Base-by-base conservation (phyloP, 169 alveolate species). In the Babesia sp. region DNA sequence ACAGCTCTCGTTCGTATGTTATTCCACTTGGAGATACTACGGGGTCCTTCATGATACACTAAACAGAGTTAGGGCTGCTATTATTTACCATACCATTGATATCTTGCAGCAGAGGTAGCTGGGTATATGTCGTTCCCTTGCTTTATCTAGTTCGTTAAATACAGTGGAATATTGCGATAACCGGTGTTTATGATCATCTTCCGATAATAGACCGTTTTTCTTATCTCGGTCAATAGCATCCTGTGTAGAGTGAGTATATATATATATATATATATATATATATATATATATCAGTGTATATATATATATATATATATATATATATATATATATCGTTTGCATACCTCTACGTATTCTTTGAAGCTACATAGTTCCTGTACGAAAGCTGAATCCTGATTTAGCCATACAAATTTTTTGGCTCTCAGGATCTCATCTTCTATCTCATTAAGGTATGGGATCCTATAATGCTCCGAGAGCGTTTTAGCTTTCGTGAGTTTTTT, bases 11-110 rank as follows among this genome's bases (percentile, higher is more conserved):
- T 63, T 91, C 95, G 72, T 91, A 91, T 0, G 95, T 91, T 72
- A 87, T 77, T 31, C 95, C 95, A 71, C 95, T 91, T 33, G 94
- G 91, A 5, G 95, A 74, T 14, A 91, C 79, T 9, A 91, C 95
- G 5, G 95, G 95, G 45, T 91, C 95, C 59, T 84, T 88, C 95
- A 91, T 91, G 60, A 91, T 39, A 31, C 93, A 88, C 95, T 87
- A 75, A 41, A 48, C 41, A 7, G 28, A 18, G 7, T 39, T 33
- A 29, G 0, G 18, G 22, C 5, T 6, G 7, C 26, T 24, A 3
- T 50, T 14, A 7, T 6, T 0, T 34, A 46, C 56, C 39, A 8
- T n/a, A 87, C 93, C 93, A 91, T 91, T n/a, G 95, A 91, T 11
- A 91, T 91, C 58, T 75, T 91, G 74, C 95, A 91, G 55, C 93